Conservation (phyloP, 2,329 filamentous ascomycete genomes). For the Aspergillus fumigatiaffinis region DNA sequence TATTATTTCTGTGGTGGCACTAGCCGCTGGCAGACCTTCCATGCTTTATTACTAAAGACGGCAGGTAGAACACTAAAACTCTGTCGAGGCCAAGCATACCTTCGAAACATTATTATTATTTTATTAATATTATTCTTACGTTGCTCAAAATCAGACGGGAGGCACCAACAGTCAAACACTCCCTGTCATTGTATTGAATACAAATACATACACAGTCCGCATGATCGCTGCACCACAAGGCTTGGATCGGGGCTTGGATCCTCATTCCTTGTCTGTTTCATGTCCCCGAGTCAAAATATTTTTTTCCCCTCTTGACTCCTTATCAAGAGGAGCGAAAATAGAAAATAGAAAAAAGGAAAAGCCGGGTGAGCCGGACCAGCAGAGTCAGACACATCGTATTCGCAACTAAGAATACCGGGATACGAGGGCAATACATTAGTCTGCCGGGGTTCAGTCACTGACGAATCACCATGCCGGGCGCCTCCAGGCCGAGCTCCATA, state of each 20-base stretch:
- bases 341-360: not conserved
- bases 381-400: not conserved
- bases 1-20: not conserved
- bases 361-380: not conserved
- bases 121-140: too few species aligned
- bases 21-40: not conserved
- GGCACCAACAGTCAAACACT: too few species aligned
- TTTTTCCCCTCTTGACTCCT: not conserved
- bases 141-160: too few species aligned
- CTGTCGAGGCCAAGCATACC: not conserved
- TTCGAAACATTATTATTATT: not conserved
- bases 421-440: not conserved
- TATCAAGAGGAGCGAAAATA: not conserved
- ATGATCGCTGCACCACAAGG: not conserved
- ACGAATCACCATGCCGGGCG: not conserved
- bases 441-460: not conserved
- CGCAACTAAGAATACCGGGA: not conserved
- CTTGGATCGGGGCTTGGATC: not conserved
- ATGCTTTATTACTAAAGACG: too few species aligned
- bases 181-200: not conserved
- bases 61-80: not conserved
- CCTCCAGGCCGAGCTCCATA: slow-evolving; percentile 24
- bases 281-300: not conserved
- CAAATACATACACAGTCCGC: not conserved
- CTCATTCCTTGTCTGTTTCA: not conserved